Evolutionary conservation across 2,329 filamentous ascomycete species (phyloP).

Genomic region (Ascochyta pisi): DNA sequence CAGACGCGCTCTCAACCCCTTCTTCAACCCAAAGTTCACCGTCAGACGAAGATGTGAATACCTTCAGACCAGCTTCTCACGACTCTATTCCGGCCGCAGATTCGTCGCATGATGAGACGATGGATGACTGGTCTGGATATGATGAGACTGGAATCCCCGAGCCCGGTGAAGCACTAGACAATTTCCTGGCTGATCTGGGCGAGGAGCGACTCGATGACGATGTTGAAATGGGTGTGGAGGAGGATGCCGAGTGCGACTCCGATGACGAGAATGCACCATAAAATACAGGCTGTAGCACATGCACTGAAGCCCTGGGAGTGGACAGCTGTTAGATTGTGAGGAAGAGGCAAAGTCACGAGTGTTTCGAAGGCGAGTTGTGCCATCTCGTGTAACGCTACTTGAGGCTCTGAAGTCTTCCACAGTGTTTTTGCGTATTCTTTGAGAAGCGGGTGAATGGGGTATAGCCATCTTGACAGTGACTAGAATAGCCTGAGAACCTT

Average conservation of each 20-base stretch:
- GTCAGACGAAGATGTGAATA: not conserved
- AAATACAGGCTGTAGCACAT: too few species aligned
- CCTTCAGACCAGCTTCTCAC: not conserved
- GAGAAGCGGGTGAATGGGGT: too few species aligned
- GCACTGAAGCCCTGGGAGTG: too few species aligned
- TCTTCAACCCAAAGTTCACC: not conserved
- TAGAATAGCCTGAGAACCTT: too few species aligned
- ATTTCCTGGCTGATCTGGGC: not conserved
- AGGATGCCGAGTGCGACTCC: not conserved
- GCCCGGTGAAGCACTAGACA: not conserved
- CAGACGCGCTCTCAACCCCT: not conserved
- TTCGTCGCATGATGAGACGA: not conserved
- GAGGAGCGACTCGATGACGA: not conserved
- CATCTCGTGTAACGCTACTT: too few species aligned
- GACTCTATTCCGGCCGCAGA: not conserved
- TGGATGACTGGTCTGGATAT: not conserved
- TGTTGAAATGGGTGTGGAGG: not conserved
- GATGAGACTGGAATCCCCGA: not conserved
- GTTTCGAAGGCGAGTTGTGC: too few species aligned
- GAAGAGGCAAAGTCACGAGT: too few species aligned
- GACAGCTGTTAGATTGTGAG: too few species aligned
- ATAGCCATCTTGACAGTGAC: too few species aligned
- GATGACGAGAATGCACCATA: not conserved
- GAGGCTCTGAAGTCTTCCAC: too few species aligned
- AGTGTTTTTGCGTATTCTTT: too few species aligned